Percentiles rank a stretch among this genome's conserved stretches.
Conservation (phyloP, 1,139 yeast genomes). For the Sugiyamaella paludigena region DNA sequence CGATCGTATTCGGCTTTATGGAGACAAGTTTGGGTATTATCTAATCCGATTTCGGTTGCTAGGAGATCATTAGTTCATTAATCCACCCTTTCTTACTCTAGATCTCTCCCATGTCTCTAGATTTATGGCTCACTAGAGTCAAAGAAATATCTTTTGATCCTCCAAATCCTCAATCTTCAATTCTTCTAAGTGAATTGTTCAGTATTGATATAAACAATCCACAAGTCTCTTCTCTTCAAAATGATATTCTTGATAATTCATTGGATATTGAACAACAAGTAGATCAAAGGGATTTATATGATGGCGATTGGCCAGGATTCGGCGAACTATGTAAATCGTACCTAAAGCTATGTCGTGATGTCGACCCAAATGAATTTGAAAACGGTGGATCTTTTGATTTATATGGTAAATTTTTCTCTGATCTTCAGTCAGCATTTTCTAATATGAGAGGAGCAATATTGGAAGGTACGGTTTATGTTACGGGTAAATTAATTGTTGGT, state of each 20-base stretch:
- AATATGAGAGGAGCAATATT: conserved; percentile 54
- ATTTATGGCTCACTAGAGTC: conserved; percentile 26
- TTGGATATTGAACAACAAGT: conserved; percentile 34
- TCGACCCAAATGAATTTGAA: conserved; percentile 56
- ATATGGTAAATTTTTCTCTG: conserved; percentile 51
- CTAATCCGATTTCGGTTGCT: too few species aligned
- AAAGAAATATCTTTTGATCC: conserved; percentile 17
- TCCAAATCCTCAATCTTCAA: conserved; percentile 16
- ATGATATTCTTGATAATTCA: conserved; percentile 30
- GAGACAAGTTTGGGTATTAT: too few species aligned
- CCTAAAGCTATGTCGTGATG: conserved; percentile 50
- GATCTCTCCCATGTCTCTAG: conserved; percentile 28
- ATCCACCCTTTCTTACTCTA: too few species aligned
- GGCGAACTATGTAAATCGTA: conserved; percentile 51
- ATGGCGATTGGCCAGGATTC: conserved; percentile 54
- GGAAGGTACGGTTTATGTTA: conserved; percentile 44
- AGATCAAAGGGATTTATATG: conserved; percentile 40
- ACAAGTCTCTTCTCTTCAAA: conserved; percentile 36
- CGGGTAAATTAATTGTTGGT: conserved; percentile 48
- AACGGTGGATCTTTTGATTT: conserved; percentile 52
- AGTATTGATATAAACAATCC: conserved; percentile 29
- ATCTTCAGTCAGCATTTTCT: conserved; percentile 58
- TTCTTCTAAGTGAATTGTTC: conserved; percentile 28
- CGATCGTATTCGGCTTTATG: too few species aligned
- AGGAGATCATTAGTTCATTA: too few species aligned